phyloP scores from a whole-genome alignment of 805 yeast genomes.

The Schwanniomyces yamadae region DNA sequence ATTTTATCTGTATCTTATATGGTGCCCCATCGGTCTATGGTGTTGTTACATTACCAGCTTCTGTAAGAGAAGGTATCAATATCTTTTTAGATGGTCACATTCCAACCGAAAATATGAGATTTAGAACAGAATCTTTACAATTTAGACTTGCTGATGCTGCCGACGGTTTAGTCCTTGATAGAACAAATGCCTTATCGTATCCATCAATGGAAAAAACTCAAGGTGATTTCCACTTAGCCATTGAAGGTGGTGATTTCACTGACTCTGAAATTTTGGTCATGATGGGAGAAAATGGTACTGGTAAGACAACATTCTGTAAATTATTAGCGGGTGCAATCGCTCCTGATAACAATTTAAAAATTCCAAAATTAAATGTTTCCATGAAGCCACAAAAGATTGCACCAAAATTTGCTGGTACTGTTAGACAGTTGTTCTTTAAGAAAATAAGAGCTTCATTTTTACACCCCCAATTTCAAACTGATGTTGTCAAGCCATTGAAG shows the following conservation, averaged over 20 bases:
- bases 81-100: conserved; percentile 98
- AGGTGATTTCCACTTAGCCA: conserved; percentile 88
- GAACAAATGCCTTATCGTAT: conserved; percentile 72
- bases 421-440: conserved; percentile 94
- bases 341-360: conserved; percentile 77
- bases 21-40: conserved; percentile 99
- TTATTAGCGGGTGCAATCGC: conserved; percentile 89
- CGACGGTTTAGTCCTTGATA: conserved; percentile 73
- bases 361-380: conserved; percentile 87
- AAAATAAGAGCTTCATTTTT: conserved; percentile 92
- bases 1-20: conserved; percentile 92
- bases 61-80: conserved; percentile 98
- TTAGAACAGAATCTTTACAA: conserved; percentile 93
- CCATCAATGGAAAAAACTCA: conserved; percentile 87
- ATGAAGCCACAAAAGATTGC: conserved; percentile 99
- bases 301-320: conserved; percentile 97
- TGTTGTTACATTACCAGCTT: conserved; percentile 93
- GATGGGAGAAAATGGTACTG: conserved; percentile 99
- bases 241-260: conserved; percentile 86
- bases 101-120: conserved; percentile 94
- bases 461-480: conserved; percentile 97
- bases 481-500: conserved; percentile 91
- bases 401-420: conserved; percentile 98
- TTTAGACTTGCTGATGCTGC: conserved; percentile 90
- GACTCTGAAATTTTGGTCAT: conserved; percentile 96